phyloP scores from a whole-genome alignment of 805 yeast species.

The Kluyveromyces dobzhanskii region DNA sequence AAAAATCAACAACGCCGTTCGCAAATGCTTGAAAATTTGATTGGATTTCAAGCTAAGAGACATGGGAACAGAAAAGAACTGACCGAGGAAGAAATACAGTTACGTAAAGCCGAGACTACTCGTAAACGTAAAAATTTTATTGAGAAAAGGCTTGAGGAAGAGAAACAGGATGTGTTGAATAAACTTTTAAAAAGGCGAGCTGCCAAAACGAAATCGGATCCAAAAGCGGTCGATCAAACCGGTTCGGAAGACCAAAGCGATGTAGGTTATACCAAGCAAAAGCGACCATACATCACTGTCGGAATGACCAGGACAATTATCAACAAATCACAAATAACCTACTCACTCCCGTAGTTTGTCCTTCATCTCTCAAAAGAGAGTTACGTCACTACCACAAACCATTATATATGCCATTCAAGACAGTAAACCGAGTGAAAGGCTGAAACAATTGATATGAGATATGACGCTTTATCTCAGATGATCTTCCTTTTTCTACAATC shows the following conservation, averaged over 20 bases:
- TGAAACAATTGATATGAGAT: too few relatives aligned
- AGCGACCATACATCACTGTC: conserved; percentile 22
- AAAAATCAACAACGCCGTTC: conserved; percentile 1
- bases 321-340: conserved; percentile 4
- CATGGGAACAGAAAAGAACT: conserved; percentile 42
- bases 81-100: conserved; percentile 76
- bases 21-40: conserved; percentile 2
- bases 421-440: too few relatives aligned
- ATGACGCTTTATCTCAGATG: too few relatives aligned
- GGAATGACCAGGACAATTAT: conserved; percentile 23
- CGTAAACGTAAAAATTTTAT: conserved; percentile 80
- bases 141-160: conserved; percentile 80
- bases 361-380: too few relatives aligned
- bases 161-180: conserved; percentile 85
- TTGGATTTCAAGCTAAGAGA: conserved; percentile 1
- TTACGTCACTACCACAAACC: too few relatives aligned
- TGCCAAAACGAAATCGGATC: conserved; percentile 42
- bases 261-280: conserved; percentile 18
- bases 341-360: background rate
- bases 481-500: too few relatives aligned
- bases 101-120: conserved; percentile 80
- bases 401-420: too few relatives aligned
- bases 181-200: conserved; percentile 81
- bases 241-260: conserved; percentile 6
- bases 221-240: conserved; percentile 8